Evolutionary conservation across 176 grass and related monocot genomes (phyloP), one percentile per base, ranked within the genome.

Genomic region (Tuctoria greenei): DNA sequence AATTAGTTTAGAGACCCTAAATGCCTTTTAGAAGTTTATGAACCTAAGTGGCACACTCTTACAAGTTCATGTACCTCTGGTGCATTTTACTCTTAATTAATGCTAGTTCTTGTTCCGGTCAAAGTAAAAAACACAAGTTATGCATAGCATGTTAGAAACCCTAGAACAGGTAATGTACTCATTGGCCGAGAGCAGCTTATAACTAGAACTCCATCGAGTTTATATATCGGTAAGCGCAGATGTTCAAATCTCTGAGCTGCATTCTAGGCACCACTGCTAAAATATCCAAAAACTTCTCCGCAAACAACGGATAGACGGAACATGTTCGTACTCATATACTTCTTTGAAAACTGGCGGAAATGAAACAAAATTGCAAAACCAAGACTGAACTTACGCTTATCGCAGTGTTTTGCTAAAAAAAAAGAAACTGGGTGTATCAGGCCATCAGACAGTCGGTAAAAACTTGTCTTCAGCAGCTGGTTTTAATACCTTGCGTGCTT

Each of bases 391-490:
- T 24, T 61, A 27, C 60, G 54, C 54, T 61, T 14, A 35, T 72
- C 45, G n/a, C 61, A 71, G 21, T 31, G 31, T 31, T 31, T 1
- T 31, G 31, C 39, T 45, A n/a, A 59, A 40, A 54, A 17, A 6
- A 75, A 47, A 61, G 18, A 39, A 16, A 61, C 14, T 21, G 15
- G 16, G 38, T 57, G 37, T 43, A 25, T 21, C 4, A 34, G 21
- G 15, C 0, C 39, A 70, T 95, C 82, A 95, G 12, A 67, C 54
- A 16, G 79, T 71, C 4, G 82, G 79, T 73, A 86, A 74, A 77
- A 84, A 92, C 75, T 87, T 79, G 7, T 76, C 89, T 74, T 95
- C 87, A 25, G 82, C 61, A 34, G 83, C 50, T 17, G 79, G 14
- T 49, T 65, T 74, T 0, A 65, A 84, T 8, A 44, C 36, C 31